Percentiles rank a stretch among this genome's conserved stretches.
Conservation (phyloP, 2,329 filamentous ascomycete species). For the Sporothrix dimorphospora region DNA sequence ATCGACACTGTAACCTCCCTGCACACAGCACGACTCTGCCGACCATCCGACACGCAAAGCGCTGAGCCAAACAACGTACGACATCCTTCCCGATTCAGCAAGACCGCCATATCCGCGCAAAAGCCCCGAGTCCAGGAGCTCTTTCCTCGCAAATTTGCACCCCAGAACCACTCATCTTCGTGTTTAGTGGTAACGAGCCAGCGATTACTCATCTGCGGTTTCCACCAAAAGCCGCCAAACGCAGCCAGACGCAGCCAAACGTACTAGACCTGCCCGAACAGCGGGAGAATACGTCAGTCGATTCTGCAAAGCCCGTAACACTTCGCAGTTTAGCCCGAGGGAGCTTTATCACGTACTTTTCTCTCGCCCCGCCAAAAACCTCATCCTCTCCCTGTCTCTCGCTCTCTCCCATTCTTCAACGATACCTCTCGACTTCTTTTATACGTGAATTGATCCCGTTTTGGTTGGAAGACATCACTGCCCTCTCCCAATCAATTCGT, state of each 20-base stretch:
- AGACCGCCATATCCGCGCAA: neutral
- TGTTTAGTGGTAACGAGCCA: neutral
- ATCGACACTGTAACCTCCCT: neutral
- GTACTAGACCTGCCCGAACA: conserved; percentile 6
- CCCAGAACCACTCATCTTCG: too few species aligned
- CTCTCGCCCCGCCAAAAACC: conserved; percentile 5
- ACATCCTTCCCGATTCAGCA: conserved; percentile 17
- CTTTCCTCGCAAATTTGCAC: conserved; percentile 3
- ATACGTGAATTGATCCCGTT: neutral
- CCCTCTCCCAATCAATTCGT: neutral
- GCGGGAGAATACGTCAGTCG: conserved; percentile 30
- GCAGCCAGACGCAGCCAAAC: neutral
- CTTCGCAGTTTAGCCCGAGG: neutral
- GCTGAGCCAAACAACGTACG: conserved; percentile 18
- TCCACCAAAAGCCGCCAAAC: neutral
- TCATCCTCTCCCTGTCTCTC: neutral
- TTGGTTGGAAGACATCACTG: too few species aligned
- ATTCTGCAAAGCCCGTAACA: conserved; percentile 28
- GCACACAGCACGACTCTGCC: neutral
- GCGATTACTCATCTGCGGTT: conserved; percentile 25
- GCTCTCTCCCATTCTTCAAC: neutral
- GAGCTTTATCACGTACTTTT: conserved; percentile 12
- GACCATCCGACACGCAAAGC: neutral
- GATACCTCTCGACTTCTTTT: neutral
- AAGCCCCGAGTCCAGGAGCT: neutral